Evolutionary conservation across 2,329 filamentous ascomycete genomes (phyloP).

Genomic region (Metarhizium humberi): DNA sequence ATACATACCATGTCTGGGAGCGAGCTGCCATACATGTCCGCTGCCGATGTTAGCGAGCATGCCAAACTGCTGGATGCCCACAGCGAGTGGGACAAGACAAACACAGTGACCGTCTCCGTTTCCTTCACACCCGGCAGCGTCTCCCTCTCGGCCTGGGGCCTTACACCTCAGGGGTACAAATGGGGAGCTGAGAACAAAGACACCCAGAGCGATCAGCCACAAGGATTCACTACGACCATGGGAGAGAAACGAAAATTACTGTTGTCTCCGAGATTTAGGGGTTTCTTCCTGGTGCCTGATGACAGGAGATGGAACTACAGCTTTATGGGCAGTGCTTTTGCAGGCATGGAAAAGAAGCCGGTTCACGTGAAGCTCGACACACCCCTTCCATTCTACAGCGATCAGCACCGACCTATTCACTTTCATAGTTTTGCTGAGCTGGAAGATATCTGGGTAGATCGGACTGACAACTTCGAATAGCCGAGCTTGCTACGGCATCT

Average conservation of each 20-base stretch:
- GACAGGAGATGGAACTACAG: constrained; percentile 92
- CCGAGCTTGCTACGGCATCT: neutral
- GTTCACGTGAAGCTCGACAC: constrained; percentile 92
- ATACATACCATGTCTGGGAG: constrained; percentile 95
- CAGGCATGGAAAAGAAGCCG: constrained; percentile 79
- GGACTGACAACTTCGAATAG: constrained; percentile 87
- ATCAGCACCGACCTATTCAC: constrained; percentile 83
- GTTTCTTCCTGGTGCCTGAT: constrained; percentile 93
- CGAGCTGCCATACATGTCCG: constrained; percentile 93
- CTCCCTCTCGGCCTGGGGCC: constrained; percentile 84
- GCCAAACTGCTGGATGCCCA: constrained; percentile 82
- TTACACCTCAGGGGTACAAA: constrained; percentile 87
- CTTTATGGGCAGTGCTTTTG: constrained; percentile 90
- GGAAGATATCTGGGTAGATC: constrained; percentile 93
- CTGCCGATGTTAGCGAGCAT: constrained; percentile 89
- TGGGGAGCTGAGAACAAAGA: constrained; percentile 98
- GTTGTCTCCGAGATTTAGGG: constrained; percentile 84
- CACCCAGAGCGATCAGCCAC: constrained; percentile 80
- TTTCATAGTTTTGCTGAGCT: constrained; percentile 97
- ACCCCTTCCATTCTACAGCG: constrained; percentile 82
- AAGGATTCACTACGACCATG: constrained; percentile 86
- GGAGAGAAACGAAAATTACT: constrained; percentile 93
- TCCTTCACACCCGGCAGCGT: constrained; percentile 96
- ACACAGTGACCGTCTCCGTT: constrained; percentile 89
- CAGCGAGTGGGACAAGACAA: constrained; percentile 56